Base-by-base conservation (phyloP, 257 asterid species). In the Capsicum baccatum region DNA sequence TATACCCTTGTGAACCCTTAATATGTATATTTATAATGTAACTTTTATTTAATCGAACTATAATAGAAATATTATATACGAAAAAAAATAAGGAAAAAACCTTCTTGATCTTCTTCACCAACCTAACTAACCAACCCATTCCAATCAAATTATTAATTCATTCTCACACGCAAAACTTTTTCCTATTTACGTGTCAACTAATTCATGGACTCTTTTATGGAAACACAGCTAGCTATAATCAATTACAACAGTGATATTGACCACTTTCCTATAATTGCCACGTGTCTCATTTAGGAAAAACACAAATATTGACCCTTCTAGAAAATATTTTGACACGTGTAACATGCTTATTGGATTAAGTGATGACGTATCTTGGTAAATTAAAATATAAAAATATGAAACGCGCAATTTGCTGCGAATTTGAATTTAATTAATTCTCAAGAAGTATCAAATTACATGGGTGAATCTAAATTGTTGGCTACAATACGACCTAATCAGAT, bases 111-210 rank as follows among this genome's bases (percentile, higher is more conserved):
- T 73, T 73, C 80, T 9, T 48, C 9, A 48, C 60, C 62, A 74
- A 74, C 8, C 62, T 74, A 52, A 13, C 48, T 52, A 52, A 21
- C 6, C 58, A 14, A 52, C 48, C 48, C 47, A 76, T 76, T 50
- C 62, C 81, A 74, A 26, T 74, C 81, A 52, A 76, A 73, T 69
- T 69, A 71, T 71, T 44, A 71, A 14, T 26, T 76, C 63, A 52
- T 21, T 76, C 11, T 76, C 14, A 52, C 81, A 52, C 63, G 63
- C 81, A 52, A 76, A 44, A 11, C 42, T 7, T 52, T 50, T 76
- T 52, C 81, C 81, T 76, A 12, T 6, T 39, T 52, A 76, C 81
- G 81, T 52, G 63, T 76, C 63, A 3, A 50, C 58, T 50, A 11
- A 44, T n/a, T 3, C 3, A 73, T 19, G 42, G 60, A 19, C n/a